Percentiles rank a stretch among this genome's conserved stretches.
phyloP scores from a whole-genome alignment of 345 rosid species.

The Lagerstroemia speciosa region DNA sequence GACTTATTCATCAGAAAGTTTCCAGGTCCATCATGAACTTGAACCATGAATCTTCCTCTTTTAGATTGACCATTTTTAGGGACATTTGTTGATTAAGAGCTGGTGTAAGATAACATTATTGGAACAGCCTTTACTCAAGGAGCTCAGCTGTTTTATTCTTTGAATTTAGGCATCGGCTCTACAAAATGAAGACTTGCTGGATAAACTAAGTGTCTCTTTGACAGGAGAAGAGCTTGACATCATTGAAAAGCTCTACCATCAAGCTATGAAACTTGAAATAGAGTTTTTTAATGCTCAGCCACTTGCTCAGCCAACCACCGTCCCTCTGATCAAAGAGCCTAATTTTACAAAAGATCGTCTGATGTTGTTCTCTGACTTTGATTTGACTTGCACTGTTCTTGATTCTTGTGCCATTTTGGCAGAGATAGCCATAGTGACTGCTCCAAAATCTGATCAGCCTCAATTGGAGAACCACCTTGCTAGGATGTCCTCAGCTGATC shows the following conservation, averaged over 20 bases:
- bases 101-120: slow-evolving; percentile 17
- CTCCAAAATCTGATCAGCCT: slow-evolving; percentile 64
- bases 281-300: slow-evolving; percentile 84
- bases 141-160: slow-evolving; percentile 30
- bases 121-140: slow-evolving; percentile 19
- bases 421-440: slow-evolving; percentile 85
- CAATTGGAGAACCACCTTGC: slow-evolving; percentile 38
- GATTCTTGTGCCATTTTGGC: slow-evolving; percentile 98
- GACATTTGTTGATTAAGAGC: slow-evolving; percentile 5
- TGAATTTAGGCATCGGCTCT: slow-evolving; percentile 65
- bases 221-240: slow-evolving; percentile 92
- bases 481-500: slow-evolving; percentile 74
- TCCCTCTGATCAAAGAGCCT: slow-evolving; percentile 57
- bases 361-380: slow-evolving; percentile 86
- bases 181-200: slow-evolving; percentile 92
- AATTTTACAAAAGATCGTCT: slow-evolving; percentile 42
- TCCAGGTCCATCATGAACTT: slow-evolving; percentile 46
- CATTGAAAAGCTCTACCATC: slow-evolving; percentile 86
- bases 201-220: slow-evolving; percentile 83
- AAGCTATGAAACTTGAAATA: slow-evolving; percentile 96
- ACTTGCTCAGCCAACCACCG: slow-evolving; percentile 57
- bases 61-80: background rate
- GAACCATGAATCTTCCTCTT: slow-evolving; percentile 7
- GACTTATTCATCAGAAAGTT: slow-evolving; percentile 58
- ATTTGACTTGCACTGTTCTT: slow-evolving; percentile 84